A percentile compares a stretch with the other conserved stretches of the same genome.
Conservation (phyloP, 352 stramenopile genomes). For the Pythium plurisporium region DNA sequence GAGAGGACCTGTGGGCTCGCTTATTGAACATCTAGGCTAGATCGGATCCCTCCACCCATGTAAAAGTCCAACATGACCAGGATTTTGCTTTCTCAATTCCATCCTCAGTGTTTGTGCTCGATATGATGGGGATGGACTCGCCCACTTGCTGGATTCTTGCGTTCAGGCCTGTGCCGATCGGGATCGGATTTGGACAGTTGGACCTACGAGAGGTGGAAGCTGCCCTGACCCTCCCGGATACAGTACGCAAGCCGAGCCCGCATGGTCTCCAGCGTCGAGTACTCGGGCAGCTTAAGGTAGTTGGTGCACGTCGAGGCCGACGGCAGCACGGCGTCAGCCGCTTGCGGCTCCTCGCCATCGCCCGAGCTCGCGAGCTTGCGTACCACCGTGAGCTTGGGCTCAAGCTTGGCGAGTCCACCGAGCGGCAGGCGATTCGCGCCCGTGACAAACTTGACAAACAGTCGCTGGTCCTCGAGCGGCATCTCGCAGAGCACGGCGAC, state of each 20-base stretch:
- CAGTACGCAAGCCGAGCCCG: conserved; percentile 69
- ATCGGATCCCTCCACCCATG: not conserved
- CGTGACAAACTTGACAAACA: conserved; percentile 90
- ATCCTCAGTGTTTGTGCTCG: not conserved
- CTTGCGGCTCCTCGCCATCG: conserved; percentile 13
- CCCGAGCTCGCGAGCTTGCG: conserved; percentile 54
- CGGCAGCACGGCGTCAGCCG: conserved; percentile 54
- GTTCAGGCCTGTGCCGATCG: no score
- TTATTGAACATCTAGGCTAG: no score
- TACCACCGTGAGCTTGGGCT: conserved; percentile 87
- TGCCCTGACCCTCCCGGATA: conserved; percentile 82
- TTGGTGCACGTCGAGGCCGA: conserved; percentile 89
- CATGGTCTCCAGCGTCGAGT: conserved; percentile 76
- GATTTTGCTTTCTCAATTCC: conserved; percentile 1
- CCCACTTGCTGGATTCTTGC: no score
- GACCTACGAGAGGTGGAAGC: conserved; percentile 72
- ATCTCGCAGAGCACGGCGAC: conserved; percentile 75
- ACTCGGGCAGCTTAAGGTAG: conserved; percentile 90
- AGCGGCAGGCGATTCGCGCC: conserved; percentile 81
- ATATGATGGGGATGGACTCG: no score
- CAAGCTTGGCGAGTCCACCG: conserved; percentile 73
- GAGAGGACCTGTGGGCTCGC: no score
- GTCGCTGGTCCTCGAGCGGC: conserved; percentile 56
- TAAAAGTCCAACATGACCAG: conserved; percentile 14
- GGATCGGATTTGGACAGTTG: no score